phyloP scores from a whole-genome alignment of 2,329 filamentous ascomycete genomes.

The Tolypocladium paradoxum region DNA sequence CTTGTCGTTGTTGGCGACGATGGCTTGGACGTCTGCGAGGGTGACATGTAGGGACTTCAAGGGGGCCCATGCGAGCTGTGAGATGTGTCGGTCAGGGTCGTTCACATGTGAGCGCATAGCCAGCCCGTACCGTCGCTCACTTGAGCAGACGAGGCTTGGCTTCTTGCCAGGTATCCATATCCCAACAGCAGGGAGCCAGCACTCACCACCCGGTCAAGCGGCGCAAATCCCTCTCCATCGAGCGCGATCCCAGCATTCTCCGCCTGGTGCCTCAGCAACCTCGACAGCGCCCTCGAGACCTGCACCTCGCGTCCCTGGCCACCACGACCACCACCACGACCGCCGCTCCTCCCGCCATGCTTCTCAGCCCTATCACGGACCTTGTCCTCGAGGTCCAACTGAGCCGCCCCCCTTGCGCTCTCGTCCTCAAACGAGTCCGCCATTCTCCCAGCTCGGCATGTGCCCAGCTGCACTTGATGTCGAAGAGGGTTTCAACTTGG shows the following conservation, averaged over 20 bases:
- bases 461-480: background rate
- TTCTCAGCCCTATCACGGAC: background rate
- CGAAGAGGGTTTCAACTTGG: background rate
- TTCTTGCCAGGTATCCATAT: background rate
- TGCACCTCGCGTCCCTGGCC: conserved; percentile 31
- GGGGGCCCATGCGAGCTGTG: conserved; percentile 41
- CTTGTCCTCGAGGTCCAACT: conserved; percentile 13
- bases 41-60: conserved; percentile 62
- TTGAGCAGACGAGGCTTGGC: background rate
- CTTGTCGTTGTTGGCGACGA: conserved; percentile 73
- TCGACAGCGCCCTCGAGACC: conserved; percentile 43
- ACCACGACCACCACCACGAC: conserved; percentile 18
- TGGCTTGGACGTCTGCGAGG: conserved; percentile 58
- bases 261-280: conserved; percentile 45
- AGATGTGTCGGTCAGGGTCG: conserved; percentile 1
- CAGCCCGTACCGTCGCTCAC: background rate
- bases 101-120: background rate
- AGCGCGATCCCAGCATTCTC: conserved; percentile 44
- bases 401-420: background rate
- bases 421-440: background rate
- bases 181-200: background rate
- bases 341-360: conserved; percentile 14
- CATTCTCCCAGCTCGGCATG: background rate
- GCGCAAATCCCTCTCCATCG: conserved; percentile 49
- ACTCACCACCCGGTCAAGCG: conserved; percentile 48